A percentile compares a stretch with the other conserved stretches of the same genome.
phyloP scores from a whole-genome alignment of 331 rosid genomes.

The Arachis monticola region DNA sequence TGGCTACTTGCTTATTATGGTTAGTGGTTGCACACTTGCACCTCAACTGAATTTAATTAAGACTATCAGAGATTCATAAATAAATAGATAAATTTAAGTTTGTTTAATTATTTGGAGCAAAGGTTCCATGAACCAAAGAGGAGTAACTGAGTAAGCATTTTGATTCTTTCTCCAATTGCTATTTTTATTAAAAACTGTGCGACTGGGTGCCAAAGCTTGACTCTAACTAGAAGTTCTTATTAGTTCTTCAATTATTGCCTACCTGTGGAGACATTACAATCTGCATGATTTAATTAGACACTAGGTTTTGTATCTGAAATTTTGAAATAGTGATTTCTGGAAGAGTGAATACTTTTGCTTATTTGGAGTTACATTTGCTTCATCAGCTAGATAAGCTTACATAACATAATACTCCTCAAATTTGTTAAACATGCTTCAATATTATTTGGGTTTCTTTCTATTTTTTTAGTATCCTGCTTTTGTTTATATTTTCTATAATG shows the following conservation, averaged over 20 bases:
- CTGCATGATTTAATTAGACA: background rate
- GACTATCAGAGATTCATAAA: constrained; percentile 14
- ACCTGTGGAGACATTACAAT: constrained; percentile 10
- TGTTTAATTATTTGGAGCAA: background rate
- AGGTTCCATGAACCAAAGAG: constrained; percentile 9
- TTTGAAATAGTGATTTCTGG: constrained; percentile 22
- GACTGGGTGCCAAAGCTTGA: background rate
- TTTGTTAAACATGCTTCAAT: constrained; percentile 14
- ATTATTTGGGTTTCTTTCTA: constrained; percentile 19
- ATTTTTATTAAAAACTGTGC: constrained; percentile 4
- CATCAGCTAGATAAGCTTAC: constrained; percentile 16
- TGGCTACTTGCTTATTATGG: background rate
- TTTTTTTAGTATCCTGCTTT: constrained; percentile 17
- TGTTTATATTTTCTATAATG: constrained; percentile 28
- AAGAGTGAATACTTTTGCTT: constrained; percentile 20
- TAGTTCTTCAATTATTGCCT: background rate
- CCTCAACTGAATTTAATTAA: background rate
- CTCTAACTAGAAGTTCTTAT: background rate
- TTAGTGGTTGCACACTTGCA: background rate
- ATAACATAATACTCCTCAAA: background rate
- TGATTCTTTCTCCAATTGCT: constrained; percentile 15
- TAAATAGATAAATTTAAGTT: background rate
- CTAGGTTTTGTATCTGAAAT: constrained; percentile 1
- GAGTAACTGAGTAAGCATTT: background rate
- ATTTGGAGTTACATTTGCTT: constrained; percentile 22